Base-by-base conservation (phyloP, 2,329 filamentous ascomycete species). In the Ilyonectria sp. region DNA sequence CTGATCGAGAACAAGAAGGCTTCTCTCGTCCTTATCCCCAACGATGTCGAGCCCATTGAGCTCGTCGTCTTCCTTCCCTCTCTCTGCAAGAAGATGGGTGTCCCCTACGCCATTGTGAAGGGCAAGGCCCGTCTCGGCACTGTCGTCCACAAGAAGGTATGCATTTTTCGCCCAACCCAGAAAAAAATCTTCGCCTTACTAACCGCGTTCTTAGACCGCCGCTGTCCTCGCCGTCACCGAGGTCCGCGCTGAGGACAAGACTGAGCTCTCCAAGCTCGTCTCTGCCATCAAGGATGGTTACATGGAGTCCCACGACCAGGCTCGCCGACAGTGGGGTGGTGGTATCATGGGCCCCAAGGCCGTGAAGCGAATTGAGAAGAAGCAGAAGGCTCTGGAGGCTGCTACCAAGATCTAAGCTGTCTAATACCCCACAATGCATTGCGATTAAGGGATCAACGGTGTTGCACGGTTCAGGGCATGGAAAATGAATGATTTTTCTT, bases 1-100 rank as follows among this genome's bases (percentile, higher is more conserved):
- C 90, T 97, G 78, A 93, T 97, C 79, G 94, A 97, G 92, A 98
- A 98, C 91, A 99, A 99, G 94, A 99, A 99, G 93, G 95, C 96
- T 76, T 92, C 94, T 72, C 91, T 99, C 75, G 97, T 99, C 82
- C 92, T 99, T 79, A 99, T 99, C 84, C 94, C 96, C 85, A 97
- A 99, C 89, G 96, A 99, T 83, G 97, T 99, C 79, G 96, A 99
- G 90, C 96, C 96, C 80, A 99, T 99, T 82, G 96, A 99, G 91
- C 88, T 99, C 79, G 97, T 99, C 81, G 94, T 99, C 86, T 99
- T 97, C 93, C 91, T 99, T 74, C 96, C 96, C 77, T 95, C 96
- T 80, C 93, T 99, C 78, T 99, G 96, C 94, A 93, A 95, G 87
- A 99, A 99, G 94, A 99, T 99, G 95, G 97, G 97, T 87, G 92